phyloP scores from a whole-genome alignment of 2,329 filamentous ascomycete species.

The Alternaria ethzedia region DNA sequence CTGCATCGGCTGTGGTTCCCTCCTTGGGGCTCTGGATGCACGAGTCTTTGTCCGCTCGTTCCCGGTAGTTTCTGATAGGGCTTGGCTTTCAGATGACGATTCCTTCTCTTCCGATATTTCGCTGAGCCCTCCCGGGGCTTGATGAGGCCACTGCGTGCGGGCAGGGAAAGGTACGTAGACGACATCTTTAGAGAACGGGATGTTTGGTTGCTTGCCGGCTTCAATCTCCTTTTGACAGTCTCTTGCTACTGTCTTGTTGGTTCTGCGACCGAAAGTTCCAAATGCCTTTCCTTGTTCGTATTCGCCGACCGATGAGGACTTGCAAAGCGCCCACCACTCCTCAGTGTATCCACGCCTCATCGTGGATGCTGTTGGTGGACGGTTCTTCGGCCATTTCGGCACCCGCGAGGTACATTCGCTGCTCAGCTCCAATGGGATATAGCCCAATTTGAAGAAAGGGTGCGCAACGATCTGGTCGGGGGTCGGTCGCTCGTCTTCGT shows the following conservation, averaged over 20 bases:
- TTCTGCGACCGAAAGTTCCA: conserved; percentile 54
- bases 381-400: conserved; percentile 56
- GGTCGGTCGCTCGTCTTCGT: conserved; percentile 75
- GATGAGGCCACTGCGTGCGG: conserved; percentile 47
- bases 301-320: conserved; percentile 58
- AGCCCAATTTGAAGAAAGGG: conserved; percentile 78
- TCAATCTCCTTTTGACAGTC: conserved; percentile 59
- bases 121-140: conserved; percentile 40
- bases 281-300: conserved; percentile 55
- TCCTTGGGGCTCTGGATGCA: conserved; percentile 27
- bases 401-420: conserved; percentile 52
- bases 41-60: conserved; percentile 49
- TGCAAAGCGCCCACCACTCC: conserved; percentile 59
- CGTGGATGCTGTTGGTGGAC: conserved; percentile 52
- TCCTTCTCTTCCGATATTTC: conserved; percentile 52
- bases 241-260: conserved; percentile 57
- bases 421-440: conserved; percentile 66
- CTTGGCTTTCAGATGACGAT: conserved; percentile 46
- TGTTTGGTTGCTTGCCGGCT: conserved; percentile 55
- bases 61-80: conserved; percentile 54
- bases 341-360: conserved; percentile 57
- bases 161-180: conserved; percentile 57
- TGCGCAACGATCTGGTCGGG: conserved; percentile 82
- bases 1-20: conserved; percentile 34
- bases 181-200: conserved; percentile 56